A percentile compares a stretch with the other conserved stretches of the same genome.
Conservation (phyloP, 352 stramenopile species). For the Halophytophthora polymorphica region DNA sequence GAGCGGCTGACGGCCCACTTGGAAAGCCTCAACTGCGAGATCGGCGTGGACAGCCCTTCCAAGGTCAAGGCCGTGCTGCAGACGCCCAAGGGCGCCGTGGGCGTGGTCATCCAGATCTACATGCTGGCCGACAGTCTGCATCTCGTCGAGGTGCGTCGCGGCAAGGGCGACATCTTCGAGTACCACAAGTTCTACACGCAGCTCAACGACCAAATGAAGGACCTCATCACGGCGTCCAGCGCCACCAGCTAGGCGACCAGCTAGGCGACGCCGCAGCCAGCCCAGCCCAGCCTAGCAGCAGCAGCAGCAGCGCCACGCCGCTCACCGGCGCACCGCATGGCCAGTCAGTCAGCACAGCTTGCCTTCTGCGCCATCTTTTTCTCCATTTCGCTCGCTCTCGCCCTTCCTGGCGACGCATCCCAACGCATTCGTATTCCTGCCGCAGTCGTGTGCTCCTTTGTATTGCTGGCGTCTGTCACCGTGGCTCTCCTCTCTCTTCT, state of each 20-base stretch:
- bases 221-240: slow-evolving; percentile 55
- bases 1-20: slow-evolving; percentile 70
- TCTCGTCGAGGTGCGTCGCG: slow-evolving; percentile 86
- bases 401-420: too few relatives aligned
- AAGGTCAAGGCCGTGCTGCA: slow-evolving; percentile 86
- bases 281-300: too few relatives aligned
- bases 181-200: slow-evolving; percentile 91
- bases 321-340: too few relatives aligned
- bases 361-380: too few relatives aligned
- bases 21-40: slow-evolving; percentile 76
- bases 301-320: too few relatives aligned
- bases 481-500: background rate
- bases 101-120: slow-evolving; percentile 89
- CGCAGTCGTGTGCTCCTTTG: too few relatives aligned
- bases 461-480: background rate
- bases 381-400: too few relatives aligned
- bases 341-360: too few relatives aligned
- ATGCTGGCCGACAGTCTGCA: slow-evolving; percentile 82
- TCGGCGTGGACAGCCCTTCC: slow-evolving; percentile 70
- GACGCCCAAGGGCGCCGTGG: slow-evolving; percentile 85
- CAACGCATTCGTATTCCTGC: too few relatives aligned
- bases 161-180: slow-evolving; percentile 90
- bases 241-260: slow-evolving; percentile 12
- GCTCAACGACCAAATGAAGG: slow-evolving; percentile 86
- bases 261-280: background rate